Evolutionary conservation across 1,284 basidiomycete genomes (phyloP).

Genomic region (Austroboletus niveus): DNA sequence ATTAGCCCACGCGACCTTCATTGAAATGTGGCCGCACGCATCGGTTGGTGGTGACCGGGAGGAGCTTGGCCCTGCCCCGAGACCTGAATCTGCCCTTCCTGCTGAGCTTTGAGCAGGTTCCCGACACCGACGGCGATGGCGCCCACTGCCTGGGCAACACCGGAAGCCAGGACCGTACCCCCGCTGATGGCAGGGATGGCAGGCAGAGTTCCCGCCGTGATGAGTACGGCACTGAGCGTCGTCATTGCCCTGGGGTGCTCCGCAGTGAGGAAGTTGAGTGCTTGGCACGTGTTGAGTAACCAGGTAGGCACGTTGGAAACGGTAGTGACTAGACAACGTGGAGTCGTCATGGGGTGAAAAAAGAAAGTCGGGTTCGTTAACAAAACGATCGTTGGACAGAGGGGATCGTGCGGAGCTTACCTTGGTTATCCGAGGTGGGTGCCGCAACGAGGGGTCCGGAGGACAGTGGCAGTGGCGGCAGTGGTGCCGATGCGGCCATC

Average conservation of each 20-base stretch:
- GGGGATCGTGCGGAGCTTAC: conserved; percentile 6
- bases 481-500: conserved; percentile 7
- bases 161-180: conserved; percentile 65
- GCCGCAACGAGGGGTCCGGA: conserved; percentile 14
- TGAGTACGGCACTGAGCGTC: conserved; percentile 69
- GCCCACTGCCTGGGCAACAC: conserved; percentile 71
- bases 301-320: conserved; percentile 64
- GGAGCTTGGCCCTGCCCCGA: conserved; percentile 26
- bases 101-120: conserved; percentile 45
- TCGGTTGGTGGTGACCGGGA: conserved; percentile 24
- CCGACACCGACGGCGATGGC: conserved; percentile 73
- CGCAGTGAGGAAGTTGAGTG: conserved; percentile 66
- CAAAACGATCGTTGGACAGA: background rate
- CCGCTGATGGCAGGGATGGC: conserved; percentile 66
- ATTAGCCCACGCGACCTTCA: conserved; percentile 7
- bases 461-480: conserved; percentile 14
- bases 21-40: conserved; percentile 33
- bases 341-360: conserved; percentile 23
- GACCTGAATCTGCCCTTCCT: conserved; percentile 36
- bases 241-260: conserved; percentile 77
- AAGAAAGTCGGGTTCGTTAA: background rate
- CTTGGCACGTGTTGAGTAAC: conserved; percentile 71
- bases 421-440: conserved; percentile 16
- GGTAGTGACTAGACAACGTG: conserved; percentile 38
- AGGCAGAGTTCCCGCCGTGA: conserved; percentile 71